Evolutionary conservation across 345 rosid genomes (phyloP), one percentile per base, ranked within the genome.

Genomic region (Eucalyptus curtisii): DNA sequence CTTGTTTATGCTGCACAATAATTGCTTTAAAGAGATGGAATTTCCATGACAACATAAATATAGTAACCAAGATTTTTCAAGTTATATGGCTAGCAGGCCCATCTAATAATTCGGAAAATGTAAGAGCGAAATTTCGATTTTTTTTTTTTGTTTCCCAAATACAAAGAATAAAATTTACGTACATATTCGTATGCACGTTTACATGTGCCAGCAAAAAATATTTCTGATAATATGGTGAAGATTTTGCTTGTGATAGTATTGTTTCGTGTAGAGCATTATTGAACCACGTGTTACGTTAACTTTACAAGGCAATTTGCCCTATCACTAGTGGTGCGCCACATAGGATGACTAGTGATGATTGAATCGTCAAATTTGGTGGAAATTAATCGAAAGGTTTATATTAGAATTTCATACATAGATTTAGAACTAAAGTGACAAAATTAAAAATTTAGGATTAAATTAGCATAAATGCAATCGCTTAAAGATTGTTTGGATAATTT

Each of bases 391-490:
- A 59, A 25, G 14, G n/a, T 25, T 59, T 59, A 59, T 27, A 25
- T 25, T 59, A 3, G 14, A 59, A 59, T 59, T 59, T 25, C 2
- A 10, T 55, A 25, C 1, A 25, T 14, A 64, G 10, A 13, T 64
- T 61, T 13, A 30, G 2, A 8, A 59, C 7, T 25, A 59, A 59
- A 59, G n/a, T 59, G 7, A 59, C 71, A 30, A 2, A 30, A 61
- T 13, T 61, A 30, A 30, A 30, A 61, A 0, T 61, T 61, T 13
- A 61, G 0, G 3, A 1, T 13, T 61, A n/a, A 61, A 61, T 59
- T 59, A 1, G 4, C 8, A 1, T 27, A 0, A 0, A 4, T 27
- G 15, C 7, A 59, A 59, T 59, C 4, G 1, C 4, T 59, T 59
- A 25, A 59, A 11, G 31, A 59, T 30, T 3, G 14, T 0, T 59